Percentiles rank a stretch among this genome's conserved stretches.
Conservation (phyloP, 1,139 yeast genomes). For the Maudiozyma humilis region DNA sequence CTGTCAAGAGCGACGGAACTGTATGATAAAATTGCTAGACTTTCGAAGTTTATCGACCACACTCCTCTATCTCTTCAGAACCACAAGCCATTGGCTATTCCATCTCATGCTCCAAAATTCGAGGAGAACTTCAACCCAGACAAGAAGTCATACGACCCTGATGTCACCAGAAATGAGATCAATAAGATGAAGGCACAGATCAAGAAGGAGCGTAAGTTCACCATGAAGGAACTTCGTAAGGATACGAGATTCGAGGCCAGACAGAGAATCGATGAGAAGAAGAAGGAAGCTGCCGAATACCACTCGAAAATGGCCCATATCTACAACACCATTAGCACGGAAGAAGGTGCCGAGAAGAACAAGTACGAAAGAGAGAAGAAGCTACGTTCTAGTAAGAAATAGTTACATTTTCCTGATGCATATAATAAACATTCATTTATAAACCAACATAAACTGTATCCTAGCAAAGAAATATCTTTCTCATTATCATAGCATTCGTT, state of each 20-base stretch:
- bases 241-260: slow-evolving; percentile 83
- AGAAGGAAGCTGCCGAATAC: slow-evolving; percentile 64
- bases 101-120: slow-evolving; percentile 81
- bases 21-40: slow-evolving; percentile 39
- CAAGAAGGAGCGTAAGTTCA: slow-evolving; percentile 85
- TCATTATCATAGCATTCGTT: neutral
- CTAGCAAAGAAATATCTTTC: neutral
- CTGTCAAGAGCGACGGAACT: slow-evolving; percentile 26
- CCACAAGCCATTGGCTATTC: slow-evolving; percentile 81
- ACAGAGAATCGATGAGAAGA: slow-evolving; percentile 73
- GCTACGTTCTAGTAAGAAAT: slow-evolving; percentile 44
- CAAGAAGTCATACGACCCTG: slow-evolving; percentile 81
- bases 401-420: neutral
- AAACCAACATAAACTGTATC: neutral
- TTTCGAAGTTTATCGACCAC: slow-evolving; percentile 49
- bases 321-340: slow-evolving; percentile 77
- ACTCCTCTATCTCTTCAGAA: slow-evolving; percentile 74
- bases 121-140: slow-evolving; percentile 96
- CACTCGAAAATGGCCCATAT: slow-evolving; percentile 85
- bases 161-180: slow-evolving; percentile 72
- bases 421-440: slow-evolving; percentile 4
- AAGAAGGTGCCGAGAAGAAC: slow-evolving; percentile 91
- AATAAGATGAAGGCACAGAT: slow-evolving; percentile 73
- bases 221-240: slow-evolving; percentile 82
- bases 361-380: slow-evolving; percentile 81